A percentile compares a stretch with the other conserved stretches of the same genome.
Evolutionary conservation across 2,329 filamentous ascomycete species (phyloP).

Genomic region (Orbilia quercus): DNA sequence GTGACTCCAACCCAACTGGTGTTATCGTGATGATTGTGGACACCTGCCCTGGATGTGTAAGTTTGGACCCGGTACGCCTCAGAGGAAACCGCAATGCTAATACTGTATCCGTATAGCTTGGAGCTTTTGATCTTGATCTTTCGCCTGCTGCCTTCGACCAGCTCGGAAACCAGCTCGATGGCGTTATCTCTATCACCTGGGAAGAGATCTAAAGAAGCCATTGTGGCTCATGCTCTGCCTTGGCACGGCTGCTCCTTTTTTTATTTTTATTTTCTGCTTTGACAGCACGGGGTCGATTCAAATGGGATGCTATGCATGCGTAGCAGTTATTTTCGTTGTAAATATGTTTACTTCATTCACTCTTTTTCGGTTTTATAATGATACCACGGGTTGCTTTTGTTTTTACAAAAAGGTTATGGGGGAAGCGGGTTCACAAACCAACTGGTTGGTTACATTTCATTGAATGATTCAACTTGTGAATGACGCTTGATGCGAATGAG

Average conservation of each 20-base stretch:
- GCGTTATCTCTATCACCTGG: conserved; percentile 55
- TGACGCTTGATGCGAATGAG: too few species aligned
- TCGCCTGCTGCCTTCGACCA: conserved; percentile 52
- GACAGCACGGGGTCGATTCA: conserved; percentile 13
- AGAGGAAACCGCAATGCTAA: conserved; percentile 18
- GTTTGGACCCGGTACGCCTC: conserved; percentile 27
- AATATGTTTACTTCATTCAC: conserved; percentile 27
- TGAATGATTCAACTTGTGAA: too few species aligned
- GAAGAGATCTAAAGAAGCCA: conserved; percentile 18
- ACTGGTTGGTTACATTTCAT: too few species aligned
- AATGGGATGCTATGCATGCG: conserved; percentile 16
- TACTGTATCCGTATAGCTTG: conserved; percentile 13
- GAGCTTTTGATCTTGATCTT: conserved; percentile 53
- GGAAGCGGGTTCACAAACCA: too few species aligned
- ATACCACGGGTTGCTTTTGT: conserved; percentile 23
- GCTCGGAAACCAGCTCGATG: conserved; percentile 45
- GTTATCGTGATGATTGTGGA: conserved; percentile 56
- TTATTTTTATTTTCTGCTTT: background rate
- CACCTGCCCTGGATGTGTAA: conserved; percentile 59
- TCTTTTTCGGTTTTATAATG: conserved; percentile 3
- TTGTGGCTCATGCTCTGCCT: too few species aligned
- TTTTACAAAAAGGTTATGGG: too few species aligned
- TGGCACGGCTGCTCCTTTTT: too few species aligned
- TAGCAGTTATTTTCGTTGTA: conserved; percentile 27
- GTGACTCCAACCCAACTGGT: conserved; percentile 25